Conservation (phyloP, 2,329 filamentous ascomycete species). For the Trichoderma guizhouense region DNA sequence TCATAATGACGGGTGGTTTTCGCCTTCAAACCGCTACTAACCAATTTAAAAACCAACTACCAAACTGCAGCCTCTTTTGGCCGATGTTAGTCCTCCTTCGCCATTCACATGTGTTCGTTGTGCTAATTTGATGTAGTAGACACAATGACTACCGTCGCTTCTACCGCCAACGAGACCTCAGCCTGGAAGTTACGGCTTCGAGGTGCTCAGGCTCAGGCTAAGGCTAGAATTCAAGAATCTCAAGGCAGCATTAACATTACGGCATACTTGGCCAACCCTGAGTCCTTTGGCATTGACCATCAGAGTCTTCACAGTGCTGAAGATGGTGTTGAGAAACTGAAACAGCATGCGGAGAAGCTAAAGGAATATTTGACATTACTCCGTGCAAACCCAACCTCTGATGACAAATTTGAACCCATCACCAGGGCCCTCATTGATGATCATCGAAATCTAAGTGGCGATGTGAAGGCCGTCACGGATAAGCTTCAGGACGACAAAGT, state of each 20-base stretch:
- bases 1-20: neutral
- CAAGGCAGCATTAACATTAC: neutral
- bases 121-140: neutral
- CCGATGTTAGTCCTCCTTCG: neutral
- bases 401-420: neutral
- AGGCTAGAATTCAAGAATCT: neutral
- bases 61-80: neutral
- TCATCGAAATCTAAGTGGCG: neutral
- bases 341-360: neutral
- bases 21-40: neutral
- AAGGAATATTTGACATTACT: neutral
- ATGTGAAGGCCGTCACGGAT: neutral
- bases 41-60: neutral
- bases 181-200: neutral
- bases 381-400: neutral
- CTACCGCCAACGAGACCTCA: neutral
- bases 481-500: neutral
- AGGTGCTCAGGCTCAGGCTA: neutral
- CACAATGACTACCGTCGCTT: neutral
- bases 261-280: neutral
- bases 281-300: neutral
- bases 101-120: neutral
- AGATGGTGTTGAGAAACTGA: neutral
- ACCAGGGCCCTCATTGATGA: neutral
- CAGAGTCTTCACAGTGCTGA: neutral